Base-by-base conservation (phyloP, 345 rosid genomes). In the Syzygium jambos region DNA sequence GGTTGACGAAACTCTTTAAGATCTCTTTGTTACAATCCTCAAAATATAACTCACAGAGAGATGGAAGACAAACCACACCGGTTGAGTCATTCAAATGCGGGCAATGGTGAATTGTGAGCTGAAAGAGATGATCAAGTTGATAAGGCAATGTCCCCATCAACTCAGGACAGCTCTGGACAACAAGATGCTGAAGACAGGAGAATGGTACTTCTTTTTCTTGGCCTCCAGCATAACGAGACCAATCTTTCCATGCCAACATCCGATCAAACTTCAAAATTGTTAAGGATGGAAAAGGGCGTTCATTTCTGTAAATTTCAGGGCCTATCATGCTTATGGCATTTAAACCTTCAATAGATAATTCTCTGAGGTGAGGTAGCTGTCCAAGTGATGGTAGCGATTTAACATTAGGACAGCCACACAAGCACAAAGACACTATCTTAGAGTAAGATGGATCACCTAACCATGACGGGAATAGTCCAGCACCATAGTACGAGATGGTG, bases 141-240 rank as follows among this genome's bases (percentile, higher is more conserved):
- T 0, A 1, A 1, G 61, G 61, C 5, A 56, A 56, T 3, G 2
- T 9, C n/a, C 61, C n/a, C 0, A 0, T 22, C 61, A 56, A 56
- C 11, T 3, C 1, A 0, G 5, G 61, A 56, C n/a, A 56, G 1
- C 61, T 22, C 1, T 1, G 61, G 2, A 56, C 11, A 56, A 9
- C 27, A 56, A 56, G 61, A 56, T 56, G 61, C 5, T 0, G 61
- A 56, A 56, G 61, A 56, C 5, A 9, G 2, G n/a, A 1, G 27
- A 56, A 56, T 23, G n/a, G 12, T 3, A 9, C 2, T 1, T 56
- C 1, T 22, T 56, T 11, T 23, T 22, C 61, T 56, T 0, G n/a
- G 0, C 61, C 12, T 0, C 12, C 12, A 0, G 2, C 61, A 23
- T 22, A 56, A 56, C 0, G 1, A 56, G 61, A 56, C n/a, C 61